Evolutionary conservation across 2,329 filamentous ascomycete genomes (phyloP).

Genomic region (Fusarium fujikuroi): DNA sequence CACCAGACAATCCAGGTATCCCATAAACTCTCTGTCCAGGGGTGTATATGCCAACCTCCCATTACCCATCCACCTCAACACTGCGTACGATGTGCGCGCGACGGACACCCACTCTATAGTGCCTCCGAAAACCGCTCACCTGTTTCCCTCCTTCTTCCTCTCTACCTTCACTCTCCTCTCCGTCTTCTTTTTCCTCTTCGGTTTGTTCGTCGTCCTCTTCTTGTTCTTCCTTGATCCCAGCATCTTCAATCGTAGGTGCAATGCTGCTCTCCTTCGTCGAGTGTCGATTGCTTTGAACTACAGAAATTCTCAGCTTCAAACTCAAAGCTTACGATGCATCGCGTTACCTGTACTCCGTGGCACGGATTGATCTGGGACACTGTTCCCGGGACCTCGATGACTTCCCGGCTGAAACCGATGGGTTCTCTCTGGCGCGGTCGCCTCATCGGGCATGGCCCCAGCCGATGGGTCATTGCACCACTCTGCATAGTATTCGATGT

Average conservation of each 20-base stretch:
- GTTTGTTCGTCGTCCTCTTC: not conserved
- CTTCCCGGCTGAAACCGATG: not conserved
- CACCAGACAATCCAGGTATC: not conserved
- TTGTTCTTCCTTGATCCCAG: not conserved
- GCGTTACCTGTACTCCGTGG: not conserved
- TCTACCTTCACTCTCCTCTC: not conserved
- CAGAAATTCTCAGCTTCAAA: not conserved
- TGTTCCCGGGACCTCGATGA: not conserved
- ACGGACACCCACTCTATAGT: not conserved
- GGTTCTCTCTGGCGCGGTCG: not conserved
- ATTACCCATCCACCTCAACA: not conserved
- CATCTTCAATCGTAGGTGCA: not conserved
- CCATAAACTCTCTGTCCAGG: not conserved
- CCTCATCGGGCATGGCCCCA: no score
- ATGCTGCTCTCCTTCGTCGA: not conserved
- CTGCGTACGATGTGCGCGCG: not conserved
- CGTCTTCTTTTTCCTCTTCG: not conserved
- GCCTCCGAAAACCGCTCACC: not conserved
- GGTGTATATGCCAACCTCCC: not conserved
- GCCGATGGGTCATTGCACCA: not conserved
- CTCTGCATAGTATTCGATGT: not conserved
- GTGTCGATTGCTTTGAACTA: not conserved
- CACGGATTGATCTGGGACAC: not conserved
- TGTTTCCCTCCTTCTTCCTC: not conserved
- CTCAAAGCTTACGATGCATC: not conserved